Evolutionary conservation across 2,329 filamentous ascomycete species (phyloP).

Genomic region (Pestalotiopsis sp.): DNA sequence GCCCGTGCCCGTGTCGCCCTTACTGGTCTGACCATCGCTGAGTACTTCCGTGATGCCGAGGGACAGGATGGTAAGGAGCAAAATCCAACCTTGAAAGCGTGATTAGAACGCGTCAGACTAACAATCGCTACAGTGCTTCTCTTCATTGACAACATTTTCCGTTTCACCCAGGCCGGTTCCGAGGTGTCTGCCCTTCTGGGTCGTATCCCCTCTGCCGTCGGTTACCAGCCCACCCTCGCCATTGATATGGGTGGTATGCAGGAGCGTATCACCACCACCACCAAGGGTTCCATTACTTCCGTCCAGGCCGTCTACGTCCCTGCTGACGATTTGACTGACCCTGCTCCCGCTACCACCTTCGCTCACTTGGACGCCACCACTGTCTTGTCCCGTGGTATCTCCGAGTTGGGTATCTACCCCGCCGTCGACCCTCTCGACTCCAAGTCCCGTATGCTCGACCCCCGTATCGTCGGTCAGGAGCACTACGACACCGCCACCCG

Average conservation of each 20-base stretch:
- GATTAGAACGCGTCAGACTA: constrained; percentile 4
- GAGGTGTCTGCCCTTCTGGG: constrained; percentile 99
- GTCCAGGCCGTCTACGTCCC: constrained; percentile 99
- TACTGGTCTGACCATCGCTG: constrained; percentile 80
- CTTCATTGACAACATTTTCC: constrained; percentile 99
- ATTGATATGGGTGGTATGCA: constrained; percentile 99
- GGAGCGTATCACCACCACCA: constrained; percentile 99
- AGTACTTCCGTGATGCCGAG: constrained; percentile 77
- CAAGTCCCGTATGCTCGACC: constrained; percentile 99
- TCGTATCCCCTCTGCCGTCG: constrained; percentile 99
- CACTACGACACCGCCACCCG: constrained; percentile 94
- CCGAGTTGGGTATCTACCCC: constrained; percentile 99
- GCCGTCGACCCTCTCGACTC: constrained; percentile 99
- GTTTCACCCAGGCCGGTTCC: constrained; percentile 99
- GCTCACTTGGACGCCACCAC: constrained; percentile 99
- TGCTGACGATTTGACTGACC: constrained; percentile 99
- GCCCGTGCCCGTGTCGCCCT: constrained; percentile 99
- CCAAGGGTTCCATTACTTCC: constrained; percentile 99
- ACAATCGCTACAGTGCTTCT: constrained; percentile 70
- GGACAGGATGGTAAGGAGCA: constrained; percentile 79
- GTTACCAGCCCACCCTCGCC: constrained; percentile 98
- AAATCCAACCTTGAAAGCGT: not conserved
- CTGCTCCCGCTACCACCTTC: constrained; percentile 98
- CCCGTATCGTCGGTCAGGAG: constrained; percentile 96
- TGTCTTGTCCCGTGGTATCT: constrained; percentile 99